phyloP scores from a whole-genome alignment of 2,329 filamentous ascomycete species.

The Setomelanomma holmii region DNA sequence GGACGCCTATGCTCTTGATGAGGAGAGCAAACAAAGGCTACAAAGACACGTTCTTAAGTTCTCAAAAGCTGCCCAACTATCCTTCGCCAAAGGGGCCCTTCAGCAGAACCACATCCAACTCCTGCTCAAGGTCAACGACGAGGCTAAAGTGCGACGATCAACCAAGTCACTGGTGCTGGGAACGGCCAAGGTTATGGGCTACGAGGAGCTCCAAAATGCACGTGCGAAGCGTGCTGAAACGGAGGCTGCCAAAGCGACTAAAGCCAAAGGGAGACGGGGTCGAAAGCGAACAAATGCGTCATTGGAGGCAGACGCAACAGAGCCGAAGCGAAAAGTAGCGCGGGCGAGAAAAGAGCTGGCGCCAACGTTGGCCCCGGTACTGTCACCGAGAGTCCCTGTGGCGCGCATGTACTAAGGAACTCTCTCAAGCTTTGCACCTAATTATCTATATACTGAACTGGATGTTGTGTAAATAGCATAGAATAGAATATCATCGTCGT shows the following conservation, averaged over 20 bases:
- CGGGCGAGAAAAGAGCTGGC: neutral
- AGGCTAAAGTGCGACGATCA: constrained; percentile 23
- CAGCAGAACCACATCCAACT: constrained; percentile 4
- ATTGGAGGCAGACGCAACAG: neutral
- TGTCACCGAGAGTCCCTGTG: neutral
- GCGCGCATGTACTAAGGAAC: neutral
- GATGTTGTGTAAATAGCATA: neutral
- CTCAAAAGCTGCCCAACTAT: neutral
- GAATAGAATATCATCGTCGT: neutral
- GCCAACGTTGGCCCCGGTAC: neutral
- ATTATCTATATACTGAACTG: neutral
- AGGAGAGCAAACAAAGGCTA: neutral
- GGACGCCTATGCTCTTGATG: neutral
- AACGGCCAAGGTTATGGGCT: constrained; percentile 31
- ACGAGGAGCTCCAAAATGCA: constrained; percentile 25
- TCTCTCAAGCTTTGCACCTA: neutral
- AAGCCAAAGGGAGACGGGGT: constrained; percentile 4
- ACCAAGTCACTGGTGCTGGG: constrained; percentile 25
- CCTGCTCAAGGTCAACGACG: too few relatives aligned
- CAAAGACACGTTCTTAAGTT: neutral
- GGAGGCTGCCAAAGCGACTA: constrained; percentile 22
- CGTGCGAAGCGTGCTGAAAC: constrained; percentile 24
- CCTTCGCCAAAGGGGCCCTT: neutral
- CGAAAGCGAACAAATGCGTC: constrained; percentile 9
- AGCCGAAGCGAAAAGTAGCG: neutral